Evolutionary conservation across 2,329 filamentous ascomycete species (phyloP), one percentile per base, ranked within the genome.

Genomic region (Pseudocercospora fijiensis): DNA sequence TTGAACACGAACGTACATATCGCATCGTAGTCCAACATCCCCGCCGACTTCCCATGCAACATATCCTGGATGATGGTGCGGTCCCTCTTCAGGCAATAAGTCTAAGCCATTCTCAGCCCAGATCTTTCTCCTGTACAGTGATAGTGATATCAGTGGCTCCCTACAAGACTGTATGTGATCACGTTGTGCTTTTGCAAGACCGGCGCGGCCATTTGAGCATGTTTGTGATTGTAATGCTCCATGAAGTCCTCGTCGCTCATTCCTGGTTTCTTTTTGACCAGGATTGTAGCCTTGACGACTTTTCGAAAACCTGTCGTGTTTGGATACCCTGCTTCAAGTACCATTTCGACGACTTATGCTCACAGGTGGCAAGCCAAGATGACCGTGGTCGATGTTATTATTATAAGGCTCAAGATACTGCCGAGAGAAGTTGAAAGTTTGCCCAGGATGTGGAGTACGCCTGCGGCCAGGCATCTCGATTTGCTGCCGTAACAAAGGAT

Each of bases 1-100:
- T 76, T 76, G 65, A 82, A 82, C 60, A 80, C 78, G 69, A 81
- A 81, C 10, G 78, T 81, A 72, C 80, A 81, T 33, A 81, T 81
- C 56, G 80, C 80, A 66, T 81, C 79, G 69, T 80, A 81, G 57
- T 79, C 76, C 56, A 79, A 67, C 63, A 81, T 73, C 57, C 76
- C 72, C 8, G 78, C 79, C 22, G 60, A 45, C 60, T 79, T 77
- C 20, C 79, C 79, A 61, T 78, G 78, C 67, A 81, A 71, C 69
- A 81, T 81, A 65, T 82, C 79, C 57, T 77, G 75, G 58, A 81
- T 76, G 57, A 78, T 78, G 57, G 76, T 79, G 27, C 77, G 75
- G 63, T 81, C 80, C 13, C 79, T 75, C 58, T 76, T 69, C 3
- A 81, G 72, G 65, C 80, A 80, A 65, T 81, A 81, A 11, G 79